These are phyloP conservation scores for Papiliotrema terrestris DNA, from an alignment of 1,284 basidiomycete species.

Conservation along the genomic window DNA sequence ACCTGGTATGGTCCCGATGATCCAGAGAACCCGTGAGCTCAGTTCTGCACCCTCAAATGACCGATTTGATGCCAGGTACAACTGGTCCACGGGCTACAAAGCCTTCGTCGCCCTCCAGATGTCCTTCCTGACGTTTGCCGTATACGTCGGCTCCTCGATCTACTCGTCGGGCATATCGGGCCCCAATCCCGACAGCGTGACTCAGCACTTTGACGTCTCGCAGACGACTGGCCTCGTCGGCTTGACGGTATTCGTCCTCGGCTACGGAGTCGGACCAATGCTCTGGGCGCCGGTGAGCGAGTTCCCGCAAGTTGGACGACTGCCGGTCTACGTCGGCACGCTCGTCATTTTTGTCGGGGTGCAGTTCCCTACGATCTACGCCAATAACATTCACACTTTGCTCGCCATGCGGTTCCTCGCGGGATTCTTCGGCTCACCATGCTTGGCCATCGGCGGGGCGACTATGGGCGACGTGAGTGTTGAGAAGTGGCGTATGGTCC, in stretches of 20 bases:
- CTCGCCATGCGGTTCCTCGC: conserved; percentile 12
- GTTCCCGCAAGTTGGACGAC: conserved; percentile 18
- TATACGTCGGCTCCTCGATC: conserved; percentile 60
- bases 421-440: neutral
- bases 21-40: conserved; percentile 6
- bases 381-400: conserved; percentile 27
- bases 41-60: no score
- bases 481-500: neutral
- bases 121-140: conserved; percentile 50
- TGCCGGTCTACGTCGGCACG: conserved; percentile 17
- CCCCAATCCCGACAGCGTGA: conserved; percentile 10
- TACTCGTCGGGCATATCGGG: conserved; percentile 54
- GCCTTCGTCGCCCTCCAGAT: conserved; percentile 15
- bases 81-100: conserved; percentile 21
- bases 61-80: neutral
- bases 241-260: conserved; percentile 25
- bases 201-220: conserved; percentile 20
- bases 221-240: conserved; percentile 7
- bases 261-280: conserved; percentile 30
- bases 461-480: conserved; percentile 28
- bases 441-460: conserved; percentile 10
- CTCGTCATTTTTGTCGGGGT: conserved; percentile 21
- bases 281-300: conserved; percentile 26
- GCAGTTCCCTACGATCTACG: conserved; percentile 24
- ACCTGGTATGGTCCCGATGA: conserved; percentile 4